Conservation (phyloP, 306 rosid species). For the Prunus persica region Prunus_persica_NCBIv2 NC_034014.1:26977001-26977500, state of each 20-base stretch:
- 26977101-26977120: constrained; percentile 89
- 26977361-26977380: constrained; percentile 76
- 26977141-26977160: constrained; percentile 25
- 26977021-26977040: not conserved
- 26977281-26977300: not conserved
- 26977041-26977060: constrained; percentile 40
- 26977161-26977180: not conserved
- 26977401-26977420: constrained; percentile 96
- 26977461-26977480: constrained; percentile 23
- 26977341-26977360: constrained; percentile 57
- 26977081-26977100: constrained; percentile 95
- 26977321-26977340: not conserved
- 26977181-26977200: not conserved
- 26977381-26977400: constrained; percentile 62
- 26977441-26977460: constrained; percentile 83
- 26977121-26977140: constrained; percentile 98
- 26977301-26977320: constrained; percentile 18
- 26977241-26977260: constrained; percentile 17
- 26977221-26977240: not conserved
- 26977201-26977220: not conserved
- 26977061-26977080: constrained; percentile 62
- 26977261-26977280: constrained; percentile 17
- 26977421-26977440: constrained; percentile 82
- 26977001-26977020: not conserved
- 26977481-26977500: not conserved